Conservation (phyloP, 148 eudicot genomes). For the Amaranthus cruentus region DNA sequence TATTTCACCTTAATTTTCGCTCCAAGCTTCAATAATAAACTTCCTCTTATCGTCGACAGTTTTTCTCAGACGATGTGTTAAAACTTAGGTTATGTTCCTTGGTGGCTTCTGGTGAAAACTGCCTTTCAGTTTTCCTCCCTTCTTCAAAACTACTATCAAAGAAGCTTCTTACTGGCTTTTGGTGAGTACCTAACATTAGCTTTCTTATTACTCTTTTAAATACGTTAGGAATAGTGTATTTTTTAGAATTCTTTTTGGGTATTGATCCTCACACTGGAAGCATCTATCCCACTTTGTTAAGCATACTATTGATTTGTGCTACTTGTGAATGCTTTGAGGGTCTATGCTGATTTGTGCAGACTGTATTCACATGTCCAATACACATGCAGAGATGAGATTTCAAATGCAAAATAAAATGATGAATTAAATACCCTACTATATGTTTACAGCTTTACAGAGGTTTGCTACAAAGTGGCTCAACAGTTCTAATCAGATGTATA, state of each 20-base stretch:
- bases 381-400: neutral
- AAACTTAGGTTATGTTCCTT: neutral
- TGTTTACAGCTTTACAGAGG: slow-evolving; percentile 65
- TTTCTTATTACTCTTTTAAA: slow-evolving; percentile 10
- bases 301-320: too few species aligned
- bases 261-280: slow-evolving; percentile 13
- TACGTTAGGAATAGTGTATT: neutral
- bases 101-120: neutral
- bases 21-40: neutral
- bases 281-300: neutral
- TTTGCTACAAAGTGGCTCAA: slow-evolving; percentile 60
- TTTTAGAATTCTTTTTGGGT: neutral
- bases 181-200: slow-evolving; percentile 7
- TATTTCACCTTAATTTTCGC: slow-evolving; percentile 16
- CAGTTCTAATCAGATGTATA: slow-evolving; percentile 56
- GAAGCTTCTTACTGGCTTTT: neutral
- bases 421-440: neutral
- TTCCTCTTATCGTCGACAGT: neutral
- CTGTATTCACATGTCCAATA: too few species aligned
- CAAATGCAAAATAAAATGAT: neutral
- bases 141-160: slow-evolving; percentile 9
- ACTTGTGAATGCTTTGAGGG: too few species aligned
- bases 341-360: too few species aligned
- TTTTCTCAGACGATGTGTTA: neutral
- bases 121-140: neutral